Evolutionary conservation across 202 grass and related monocot species (phyloP).

Genomic region (Musa balbisiana): DNA sequence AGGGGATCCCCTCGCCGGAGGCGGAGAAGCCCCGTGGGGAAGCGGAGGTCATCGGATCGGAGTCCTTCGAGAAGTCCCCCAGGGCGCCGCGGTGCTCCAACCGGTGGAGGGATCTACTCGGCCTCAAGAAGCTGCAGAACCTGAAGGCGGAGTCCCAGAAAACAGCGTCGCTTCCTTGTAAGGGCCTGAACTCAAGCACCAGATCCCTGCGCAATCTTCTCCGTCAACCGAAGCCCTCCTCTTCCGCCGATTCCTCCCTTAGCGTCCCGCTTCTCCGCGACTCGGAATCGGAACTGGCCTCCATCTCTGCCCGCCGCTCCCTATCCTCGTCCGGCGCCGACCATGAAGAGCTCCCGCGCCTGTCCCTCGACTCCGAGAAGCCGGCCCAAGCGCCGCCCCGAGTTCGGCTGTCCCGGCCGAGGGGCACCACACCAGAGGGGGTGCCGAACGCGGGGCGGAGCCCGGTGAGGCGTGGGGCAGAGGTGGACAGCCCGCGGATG

Average conservation of each 20-base stretch:
- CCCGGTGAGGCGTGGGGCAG: not conserved
- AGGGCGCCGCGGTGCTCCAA: constrained; percentile 35
- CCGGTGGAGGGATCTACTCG: constrained; percentile 81
- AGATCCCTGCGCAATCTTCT: constrained; percentile 54
- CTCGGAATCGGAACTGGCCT: constrained; percentile 18
- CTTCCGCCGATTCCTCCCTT: constrained; percentile 41
- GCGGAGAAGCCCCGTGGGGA: not conserved
- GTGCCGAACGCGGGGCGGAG: not conserved
- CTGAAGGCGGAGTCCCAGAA: constrained; percentile 5
- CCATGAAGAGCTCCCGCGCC: constrained; percentile 14
- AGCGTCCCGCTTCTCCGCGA: constrained; percentile 58
- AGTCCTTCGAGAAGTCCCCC: constrained; percentile 3
- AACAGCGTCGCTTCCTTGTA: not conserved
- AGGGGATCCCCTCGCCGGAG: not conserved
- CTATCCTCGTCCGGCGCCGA: constrained; percentile 22
- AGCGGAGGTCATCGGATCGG: constrained; percentile 23
- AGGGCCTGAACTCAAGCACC: constrained; percentile 28
- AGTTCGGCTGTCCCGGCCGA: constrained; percentile 32
- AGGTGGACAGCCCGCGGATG: constrained; percentile 72
- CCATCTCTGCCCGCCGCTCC: constrained; percentile 20
- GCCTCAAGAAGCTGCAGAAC: constrained; percentile 61
- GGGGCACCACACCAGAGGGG: constrained; percentile 28
- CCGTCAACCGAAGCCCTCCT: constrained; percentile 35
- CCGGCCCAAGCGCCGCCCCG: not conserved
- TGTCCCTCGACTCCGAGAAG: constrained; percentile 22